A percentile compares a stretch with the other conserved stretches of the same genome.
Conservation (phyloP, 306 rosid species). For the Mucuna pruriens region DNA sequence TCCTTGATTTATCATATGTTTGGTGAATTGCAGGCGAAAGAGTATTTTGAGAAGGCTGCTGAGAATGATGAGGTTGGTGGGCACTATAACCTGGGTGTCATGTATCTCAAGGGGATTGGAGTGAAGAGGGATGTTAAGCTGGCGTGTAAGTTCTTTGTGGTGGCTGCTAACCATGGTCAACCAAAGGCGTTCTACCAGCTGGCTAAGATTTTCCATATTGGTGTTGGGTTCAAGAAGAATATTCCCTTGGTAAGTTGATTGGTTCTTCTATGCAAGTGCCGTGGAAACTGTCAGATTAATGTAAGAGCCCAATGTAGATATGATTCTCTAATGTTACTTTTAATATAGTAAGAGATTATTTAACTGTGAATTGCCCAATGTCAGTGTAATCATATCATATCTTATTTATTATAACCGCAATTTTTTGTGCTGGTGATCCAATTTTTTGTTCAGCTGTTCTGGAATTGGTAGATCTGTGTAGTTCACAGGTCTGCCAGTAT, state of each 20-base stretch:
- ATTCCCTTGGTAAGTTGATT: conserved; percentile 66
- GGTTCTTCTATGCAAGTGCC: conserved; percentile 14
- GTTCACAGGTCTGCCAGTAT: background rate
- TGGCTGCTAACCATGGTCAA: conserved; percentile 92
- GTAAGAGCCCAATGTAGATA: background rate
- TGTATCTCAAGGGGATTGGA: conserved; percentile 96
- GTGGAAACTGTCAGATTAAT: background rate
- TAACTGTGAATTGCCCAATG: background rate
- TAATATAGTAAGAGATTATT: conserved; percentile 1
- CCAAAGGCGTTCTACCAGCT: conserved; percentile 99
- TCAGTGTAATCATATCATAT: background rate
- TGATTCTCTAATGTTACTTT: background rate
- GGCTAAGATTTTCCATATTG: conserved; percentile 96
- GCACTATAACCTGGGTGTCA: conserved; percentile 91
- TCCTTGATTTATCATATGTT: conserved; percentile 22
- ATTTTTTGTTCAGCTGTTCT: background rate
- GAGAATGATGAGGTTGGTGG: conserved; percentile 81
- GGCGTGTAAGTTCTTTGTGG: conserved; percentile 70
- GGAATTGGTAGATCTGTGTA: background rate
- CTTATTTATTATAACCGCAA: background rate
- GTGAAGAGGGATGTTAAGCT: conserved; percentile 82
- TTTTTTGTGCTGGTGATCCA: conserved; percentile 1
- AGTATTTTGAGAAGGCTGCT: conserved; percentile 95
- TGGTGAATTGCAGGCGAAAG: conserved; percentile 69
- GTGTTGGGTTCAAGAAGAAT: conserved; percentile 89